These are phyloP conservation scores for Lasiosphaeriaceae sp. DNA, from an alignment of 495 filamentous ascomycete species.

Conservation along the genomic window DNA sequence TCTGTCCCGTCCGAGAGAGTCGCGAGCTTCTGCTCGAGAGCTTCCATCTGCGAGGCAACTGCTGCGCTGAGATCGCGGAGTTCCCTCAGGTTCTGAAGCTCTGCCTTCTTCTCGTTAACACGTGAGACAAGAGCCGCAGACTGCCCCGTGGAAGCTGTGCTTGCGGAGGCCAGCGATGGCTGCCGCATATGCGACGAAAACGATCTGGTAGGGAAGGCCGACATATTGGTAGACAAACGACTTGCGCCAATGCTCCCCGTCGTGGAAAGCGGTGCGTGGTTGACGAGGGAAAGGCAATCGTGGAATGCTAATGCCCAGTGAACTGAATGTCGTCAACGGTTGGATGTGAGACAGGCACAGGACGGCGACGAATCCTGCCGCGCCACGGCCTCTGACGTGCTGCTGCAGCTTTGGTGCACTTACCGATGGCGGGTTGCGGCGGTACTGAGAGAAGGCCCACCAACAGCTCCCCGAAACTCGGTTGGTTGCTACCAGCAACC, in stretches of 20 bases:
- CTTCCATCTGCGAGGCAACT: constrained; percentile 86
- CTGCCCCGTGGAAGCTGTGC: constrained; percentile 54
- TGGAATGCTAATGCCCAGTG: too few species aligned
- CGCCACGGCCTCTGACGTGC: constrained; percentile 3
- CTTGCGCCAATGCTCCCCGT: neutral
- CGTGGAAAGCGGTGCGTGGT: neutral
- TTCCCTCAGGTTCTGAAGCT: constrained; percentile 84
- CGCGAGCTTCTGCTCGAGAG: constrained; percentile 77
- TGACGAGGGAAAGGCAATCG: neutral
- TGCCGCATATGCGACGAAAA: constrained; percentile 61
- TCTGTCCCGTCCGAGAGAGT: constrained; percentile 92
- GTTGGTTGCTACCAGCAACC: constrained; percentile 3
- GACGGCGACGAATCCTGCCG: neutral
- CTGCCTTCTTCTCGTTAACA: constrained; percentile 89
- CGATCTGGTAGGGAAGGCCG: constrained; percentile 44
- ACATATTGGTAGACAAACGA: constrained; percentile 20
- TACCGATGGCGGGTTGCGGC: neutral
- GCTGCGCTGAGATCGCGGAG: constrained; percentile 84
- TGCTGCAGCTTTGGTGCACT: neutral
- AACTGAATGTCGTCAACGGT: neutral
- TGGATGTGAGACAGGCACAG: neutral
- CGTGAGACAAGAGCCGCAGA: constrained; percentile 79
- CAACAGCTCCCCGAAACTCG: neutral
- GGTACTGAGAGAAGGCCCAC: neutral
- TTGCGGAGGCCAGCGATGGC: constrained; percentile 48